Base-by-base conservation (phyloP, 768 basidiomycete species). In the Suillus hirtellus region DNA sequence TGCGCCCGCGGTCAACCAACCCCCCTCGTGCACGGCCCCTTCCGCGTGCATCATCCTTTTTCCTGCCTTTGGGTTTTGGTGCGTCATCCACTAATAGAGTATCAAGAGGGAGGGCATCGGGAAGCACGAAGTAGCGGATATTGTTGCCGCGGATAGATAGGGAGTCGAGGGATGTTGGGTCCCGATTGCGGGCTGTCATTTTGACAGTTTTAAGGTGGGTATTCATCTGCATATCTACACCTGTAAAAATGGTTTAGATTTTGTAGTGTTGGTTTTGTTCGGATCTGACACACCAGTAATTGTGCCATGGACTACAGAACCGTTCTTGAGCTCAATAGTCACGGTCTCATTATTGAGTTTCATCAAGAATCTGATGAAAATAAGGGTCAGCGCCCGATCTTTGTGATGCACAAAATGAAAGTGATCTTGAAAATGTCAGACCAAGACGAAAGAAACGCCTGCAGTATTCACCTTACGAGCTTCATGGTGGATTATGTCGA, bases 311-410 rank as follows among this genome's bases (percentile, higher is more conserved):
- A 99, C 89, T 59, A 95, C 80, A 0, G 94, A 93, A 35, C 97
- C 97, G 71, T 99, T 98, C 80, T 99, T 99, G 69, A 99, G 85
- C 82, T 99, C 96, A 76, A 99, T 86, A 66, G 96, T 94, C 69
- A 98, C 95, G 66, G 96, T 96, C 84, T 99, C 96, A 76, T 98
- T 98, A 85, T 97, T 96, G 80, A 99, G 80, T 84, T 99, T 99
- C 96, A 99, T 99, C 83, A 97, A 86, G 81, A 96, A 98, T 77
- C 94, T 96, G 73, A 37, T 62, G 42, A 38, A 65, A 66, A 49
- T 52, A 68, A 65, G 65, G 64, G 63, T 72, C 72, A 73, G 70
- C 50, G 49, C 61, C 62, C 5, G 35, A 31, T n/a, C 24, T 56
- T 69, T 56, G 52, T 42, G 46, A 64, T 44, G 12, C 31, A 21